Evolutionary conservation across 2,329 filamentous ascomycete species (phyloP).

Genomic region (Chaetomiaceae sp.): DNA sequence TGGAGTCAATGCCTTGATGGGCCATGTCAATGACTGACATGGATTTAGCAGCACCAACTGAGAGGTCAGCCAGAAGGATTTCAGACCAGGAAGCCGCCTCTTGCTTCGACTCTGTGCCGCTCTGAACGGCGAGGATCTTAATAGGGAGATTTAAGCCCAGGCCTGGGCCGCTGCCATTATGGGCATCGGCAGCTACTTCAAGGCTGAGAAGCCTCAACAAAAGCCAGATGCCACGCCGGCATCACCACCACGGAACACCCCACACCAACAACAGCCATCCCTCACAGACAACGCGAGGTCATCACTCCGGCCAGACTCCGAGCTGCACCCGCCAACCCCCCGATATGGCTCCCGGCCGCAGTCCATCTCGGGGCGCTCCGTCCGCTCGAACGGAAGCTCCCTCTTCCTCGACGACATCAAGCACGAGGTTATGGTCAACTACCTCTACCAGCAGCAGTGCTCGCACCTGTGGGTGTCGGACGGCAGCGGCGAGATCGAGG

Average conservation of each 20-base stretch:
- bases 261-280: conserved; percentile 20
- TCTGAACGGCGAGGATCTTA: neutral
- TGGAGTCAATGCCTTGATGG: too few species aligned
- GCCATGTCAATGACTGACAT: too few species aligned
- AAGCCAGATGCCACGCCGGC: neutral
- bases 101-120: neutral
- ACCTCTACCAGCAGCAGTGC: conserved; percentile 76
- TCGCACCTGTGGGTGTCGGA: conserved; percentile 70
- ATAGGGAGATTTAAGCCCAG: neutral
- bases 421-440: conserved; percentile 80
- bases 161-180: conserved; percentile 36
- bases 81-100: neutral
- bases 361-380: conserved; percentile 49
- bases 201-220: conserved; percentile 43
- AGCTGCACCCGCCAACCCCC: conserved; percentile 46
- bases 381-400: conserved; percentile 45
- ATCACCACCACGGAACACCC: conserved; percentile 16
- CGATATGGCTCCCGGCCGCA: conserved; percentile 48
- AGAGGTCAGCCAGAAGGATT: too few species aligned
- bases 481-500: conserved; percentile 63
- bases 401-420: conserved; percentile 67
- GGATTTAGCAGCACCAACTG: too few species aligned
- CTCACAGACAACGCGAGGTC: conserved; percentile 36
- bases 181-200: conserved; percentile 62
- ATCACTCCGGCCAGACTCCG: conserved; percentile 35